Conservation (phyloP, 768 basidiomycete genomes). For the Gautieria morchelliformis region DNA sequence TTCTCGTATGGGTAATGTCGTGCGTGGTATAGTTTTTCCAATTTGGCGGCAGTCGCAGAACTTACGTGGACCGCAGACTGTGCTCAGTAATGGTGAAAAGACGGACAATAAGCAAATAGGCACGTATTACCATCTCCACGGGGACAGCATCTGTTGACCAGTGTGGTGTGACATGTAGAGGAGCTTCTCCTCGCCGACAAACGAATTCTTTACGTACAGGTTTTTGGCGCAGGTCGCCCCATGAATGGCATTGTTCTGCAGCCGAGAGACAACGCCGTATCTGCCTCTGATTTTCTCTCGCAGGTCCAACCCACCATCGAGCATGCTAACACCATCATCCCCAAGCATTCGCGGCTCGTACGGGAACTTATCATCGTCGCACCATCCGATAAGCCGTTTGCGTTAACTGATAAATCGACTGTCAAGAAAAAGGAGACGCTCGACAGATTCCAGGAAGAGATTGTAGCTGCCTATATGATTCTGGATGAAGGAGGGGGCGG, state of each 20-base stretch:
- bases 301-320: conserved; percentile 16
- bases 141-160: not conserved
- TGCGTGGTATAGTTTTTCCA: no score
- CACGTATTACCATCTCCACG: not conserved
- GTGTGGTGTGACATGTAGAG: not conserved
- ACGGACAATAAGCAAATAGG: conserved; percentile 21
- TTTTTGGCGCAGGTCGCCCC: conserved; percentile 18
- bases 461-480: not conserved
- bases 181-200: not conserved
- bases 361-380: conserved; percentile 17
- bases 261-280: not conserved
- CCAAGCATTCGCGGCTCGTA: conserved; percentile 20
- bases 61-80: not conserved
- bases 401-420: conserved; percentile 12
- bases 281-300: not conserved
- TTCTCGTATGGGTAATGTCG: no score
- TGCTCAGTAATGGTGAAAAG: conserved; percentile 23
- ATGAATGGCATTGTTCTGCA: conserved; percentile 18
- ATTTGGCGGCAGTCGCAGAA: no score
- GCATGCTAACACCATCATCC: conserved; percentile 17
- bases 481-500: not conserved
- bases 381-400: conserved; percentile 14
- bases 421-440: conserved; percentile 10
- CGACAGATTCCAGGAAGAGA: not conserved
- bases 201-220: conserved; percentile 12